Evolutionary conservation across 768 basidiomycete species (phyloP), one percentile per base, ranked within the genome.

Genomic region (Ephemerocybe angulata): DNA sequence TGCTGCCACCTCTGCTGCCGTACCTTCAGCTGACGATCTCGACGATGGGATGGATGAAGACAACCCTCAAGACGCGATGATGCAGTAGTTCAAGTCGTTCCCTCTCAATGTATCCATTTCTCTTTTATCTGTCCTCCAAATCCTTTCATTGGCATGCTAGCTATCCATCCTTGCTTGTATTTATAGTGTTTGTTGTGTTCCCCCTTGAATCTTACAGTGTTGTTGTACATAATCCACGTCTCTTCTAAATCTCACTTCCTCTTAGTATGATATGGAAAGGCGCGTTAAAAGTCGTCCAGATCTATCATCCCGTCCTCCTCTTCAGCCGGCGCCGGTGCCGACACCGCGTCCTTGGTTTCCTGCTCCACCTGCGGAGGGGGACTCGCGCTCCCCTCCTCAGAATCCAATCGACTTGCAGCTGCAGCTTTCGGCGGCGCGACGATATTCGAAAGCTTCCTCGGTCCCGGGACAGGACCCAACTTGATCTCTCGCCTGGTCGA

Each of bases 11-110:
- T 88, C 87, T 2, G 87, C 87, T 4, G 81, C 85, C 12, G 87
- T 88, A 2, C 87, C 87, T 3, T 88, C 87, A 1, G 87, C 87
- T 8, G 79, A 88, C 57, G 83, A 86, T 59, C 71, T 87, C 3
- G 83, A 81, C 38, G 74, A 73, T 37, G 50, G 62, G 6, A 65
- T 66, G 62, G 71, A 69, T 31, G 60, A 60, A 42, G 67, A 69
- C 28, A 55, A 52, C 35, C 57, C 50, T 52, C 50, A 58, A 30
- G 55, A 55, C 30, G 40, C 38, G 48, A 58, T 54, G 52, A 35
- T 48, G 35, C 33, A 52, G 24, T 55, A 43, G 51, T 21, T 13
- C 24, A 17, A 17, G 30, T 30, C 43, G 28, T 33, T 35, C 27
- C 37, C 25, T 35, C 48, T 58, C 5, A 31, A 13, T 7, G 41